Conservation (phyloP, 73 alveolate species). For the Stentor coeruleus region DNA sequence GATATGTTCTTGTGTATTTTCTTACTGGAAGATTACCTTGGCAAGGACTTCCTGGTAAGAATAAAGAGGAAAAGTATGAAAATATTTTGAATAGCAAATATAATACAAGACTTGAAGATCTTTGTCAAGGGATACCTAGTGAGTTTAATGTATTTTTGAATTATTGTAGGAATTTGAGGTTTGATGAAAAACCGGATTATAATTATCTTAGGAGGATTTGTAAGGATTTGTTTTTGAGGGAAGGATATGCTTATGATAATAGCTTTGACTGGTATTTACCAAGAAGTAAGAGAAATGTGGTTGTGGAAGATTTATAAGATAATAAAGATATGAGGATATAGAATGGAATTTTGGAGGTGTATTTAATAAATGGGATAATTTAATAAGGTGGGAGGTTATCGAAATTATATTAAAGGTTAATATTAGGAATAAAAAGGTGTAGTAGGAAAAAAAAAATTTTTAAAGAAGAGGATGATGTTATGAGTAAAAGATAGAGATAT, state of each 20-base stretch:
- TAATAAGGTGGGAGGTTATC: too few relatives aligned
- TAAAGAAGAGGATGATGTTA: too few relatives aligned
- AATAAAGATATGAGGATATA: too few relatives aligned
- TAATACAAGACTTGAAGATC: slow-evolving; percentile 64
- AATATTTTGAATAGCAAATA: slow-evolving; percentile 65
- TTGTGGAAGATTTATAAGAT: too few relatives aligned
- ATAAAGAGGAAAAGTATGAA: slow-evolving; percentile 73
- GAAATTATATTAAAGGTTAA: too few relatives aligned
- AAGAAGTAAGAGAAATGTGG: too few relatives aligned
- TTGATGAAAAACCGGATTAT: slow-evolving; percentile 85
- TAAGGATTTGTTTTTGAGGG: slow-evolving; percentile 4
- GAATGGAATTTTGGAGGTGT: too few relatives aligned
- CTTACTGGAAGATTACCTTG: slow-evolving; percentile 67
- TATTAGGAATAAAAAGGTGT: too few relatives aligned
- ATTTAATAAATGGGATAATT: too few relatives aligned
- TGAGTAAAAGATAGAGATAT: too few relatives aligned
- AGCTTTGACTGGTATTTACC: slow-evolving; percentile 23
- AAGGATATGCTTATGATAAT: slow-evolving; percentile 23
- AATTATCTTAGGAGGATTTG: slow-evolving; percentile 28
- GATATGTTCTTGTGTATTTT: slow-evolving; percentile 52
- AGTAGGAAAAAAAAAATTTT: too few relatives aligned
- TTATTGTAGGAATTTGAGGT: slow-evolving; percentile 75
- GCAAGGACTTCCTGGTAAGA: slow-evolving; percentile 84
- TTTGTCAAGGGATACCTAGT: slow-evolving; percentile 81
- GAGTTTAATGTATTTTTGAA: slow-evolving; percentile 75